These are phyloP conservation scores for Biancaea sappan DNA, from an alignment of 306 rosid genomes.

Conservation along the genomic window DNA sequence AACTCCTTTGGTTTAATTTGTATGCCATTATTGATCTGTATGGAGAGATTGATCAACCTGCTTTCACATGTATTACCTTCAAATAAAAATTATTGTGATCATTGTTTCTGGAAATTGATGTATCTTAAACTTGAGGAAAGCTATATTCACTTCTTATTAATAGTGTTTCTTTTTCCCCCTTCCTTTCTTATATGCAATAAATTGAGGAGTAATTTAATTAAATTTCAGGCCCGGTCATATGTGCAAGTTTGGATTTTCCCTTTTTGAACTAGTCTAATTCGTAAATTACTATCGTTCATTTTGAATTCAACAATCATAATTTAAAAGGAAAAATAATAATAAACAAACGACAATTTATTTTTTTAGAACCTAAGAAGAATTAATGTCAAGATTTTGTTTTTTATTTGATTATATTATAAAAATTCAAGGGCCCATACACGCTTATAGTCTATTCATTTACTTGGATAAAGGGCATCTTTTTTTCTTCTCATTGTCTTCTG, in stretches of 20 bases:
- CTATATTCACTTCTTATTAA: neutral
- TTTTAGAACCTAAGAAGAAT: too few species aligned
- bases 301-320: too few species aligned
- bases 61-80: neutral
- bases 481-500: neutral
- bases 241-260: too few species aligned
- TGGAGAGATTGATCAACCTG: neutral
- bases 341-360: too few species aligned
- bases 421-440: neutral
- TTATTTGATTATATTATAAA: neutral
- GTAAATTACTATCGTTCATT: too few species aligned
- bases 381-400: neutral
- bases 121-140: neutral
- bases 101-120: neutral
- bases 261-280: too few species aligned
- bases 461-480: neutral
- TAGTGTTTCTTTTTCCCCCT: neutral
- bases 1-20: slow-evolving; percentile 52
- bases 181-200: neutral
- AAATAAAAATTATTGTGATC: neutral
- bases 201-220: neutral
- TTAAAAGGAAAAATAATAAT: too few species aligned
- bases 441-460: neutral
- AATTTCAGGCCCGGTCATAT: neutral
- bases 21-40: neutral